Percentiles rank a stretch among this genome's conserved stretches.
Conservation (phyloP, 2,329 filamentous ascomycete species). For the Fusarium drepaniforme region DNA sequence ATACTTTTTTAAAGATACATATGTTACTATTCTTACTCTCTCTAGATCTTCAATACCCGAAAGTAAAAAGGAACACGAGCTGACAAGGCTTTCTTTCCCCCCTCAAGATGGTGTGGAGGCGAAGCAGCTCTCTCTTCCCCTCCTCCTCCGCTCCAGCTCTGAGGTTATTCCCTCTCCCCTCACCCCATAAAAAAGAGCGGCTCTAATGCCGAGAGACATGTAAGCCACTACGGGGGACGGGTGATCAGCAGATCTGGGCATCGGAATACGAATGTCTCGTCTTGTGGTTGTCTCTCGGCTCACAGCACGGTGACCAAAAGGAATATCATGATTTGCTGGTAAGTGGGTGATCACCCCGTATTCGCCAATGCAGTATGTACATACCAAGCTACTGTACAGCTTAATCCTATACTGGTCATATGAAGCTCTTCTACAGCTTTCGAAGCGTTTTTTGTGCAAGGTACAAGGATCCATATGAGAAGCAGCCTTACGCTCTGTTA, state of each 20-base stretch:
- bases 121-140: neutral
- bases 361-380: neutral
- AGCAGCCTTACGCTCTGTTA: neutral
- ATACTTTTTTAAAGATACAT: conserved; percentile 3
- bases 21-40: conserved; percentile 28
- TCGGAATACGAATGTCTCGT: neutral
- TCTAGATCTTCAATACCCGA: neutral
- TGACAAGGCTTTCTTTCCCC: neutral
- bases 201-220: neutral
- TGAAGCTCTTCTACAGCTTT: neutral
- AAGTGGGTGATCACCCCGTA: neutral
- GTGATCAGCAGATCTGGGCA: neutral
- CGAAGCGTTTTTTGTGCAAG: neutral
- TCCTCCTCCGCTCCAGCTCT: neutral
- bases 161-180: neutral
- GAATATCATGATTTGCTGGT: neutral
- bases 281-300: neutral
- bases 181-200: neutral
- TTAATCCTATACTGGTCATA: neutral
- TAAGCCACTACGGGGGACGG: neutral
- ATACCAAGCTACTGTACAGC: neutral
- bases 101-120: conserved; percentile 8
- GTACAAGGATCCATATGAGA: neutral
- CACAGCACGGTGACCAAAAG: neutral
- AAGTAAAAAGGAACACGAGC: conserved; percentile 16